phyloP scores from a whole-genome alignment of 116 monocot genomes.

The Thalassia testudinum region DNA sequence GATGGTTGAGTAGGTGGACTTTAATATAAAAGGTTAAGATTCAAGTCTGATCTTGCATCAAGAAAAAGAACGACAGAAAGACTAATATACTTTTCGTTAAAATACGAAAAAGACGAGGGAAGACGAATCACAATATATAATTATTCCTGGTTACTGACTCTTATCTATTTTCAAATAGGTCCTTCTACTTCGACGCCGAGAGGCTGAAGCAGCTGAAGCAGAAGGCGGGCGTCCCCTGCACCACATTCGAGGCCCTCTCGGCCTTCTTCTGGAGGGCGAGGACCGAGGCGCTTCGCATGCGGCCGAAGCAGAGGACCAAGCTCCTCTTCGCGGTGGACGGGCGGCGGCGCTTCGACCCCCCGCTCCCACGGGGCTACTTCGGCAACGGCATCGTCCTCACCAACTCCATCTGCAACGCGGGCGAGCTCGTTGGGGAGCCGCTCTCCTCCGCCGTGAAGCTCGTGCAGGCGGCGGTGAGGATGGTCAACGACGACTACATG shows the following conservation, averaged over 20 bases:
- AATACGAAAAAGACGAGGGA: too few species aligned
- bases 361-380: conserved; percentile 67
- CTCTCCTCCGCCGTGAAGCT: conserved; percentile 31
- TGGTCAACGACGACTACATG: conserved; percentile 65
- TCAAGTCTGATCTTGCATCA: too few species aligned
- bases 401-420: conserved; percentile 32
- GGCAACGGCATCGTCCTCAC: conserved; percentile 89
- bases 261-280: conserved; percentile 69
- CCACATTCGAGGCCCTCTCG: conserved; percentile 68
- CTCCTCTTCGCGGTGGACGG: conserved; percentile 86
- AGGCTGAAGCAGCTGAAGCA: conserved; percentile 28
- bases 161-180: too few species aligned
- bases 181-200: conserved; percentile 50
- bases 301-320: conserved; percentile 46
- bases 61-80: too few species aligned
- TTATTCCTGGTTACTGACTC: too few species aligned
- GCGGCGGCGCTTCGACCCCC: conserved; percentile 39
- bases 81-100: too few species aligned
- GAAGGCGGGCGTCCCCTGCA: conserved; percentile 22
- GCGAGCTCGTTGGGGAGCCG: conserved; percentile 32
- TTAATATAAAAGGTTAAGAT: too few species aligned
- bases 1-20: too few species aligned
- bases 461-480: conserved; percentile 51
- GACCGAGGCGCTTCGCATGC: conserved; percentile 32
- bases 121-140: too few species aligned